These are phyloP conservation scores for Cyclotella atomus DNA, from an alignment of 108 stramenopile species.

Conservation along the genomic window DNA sequence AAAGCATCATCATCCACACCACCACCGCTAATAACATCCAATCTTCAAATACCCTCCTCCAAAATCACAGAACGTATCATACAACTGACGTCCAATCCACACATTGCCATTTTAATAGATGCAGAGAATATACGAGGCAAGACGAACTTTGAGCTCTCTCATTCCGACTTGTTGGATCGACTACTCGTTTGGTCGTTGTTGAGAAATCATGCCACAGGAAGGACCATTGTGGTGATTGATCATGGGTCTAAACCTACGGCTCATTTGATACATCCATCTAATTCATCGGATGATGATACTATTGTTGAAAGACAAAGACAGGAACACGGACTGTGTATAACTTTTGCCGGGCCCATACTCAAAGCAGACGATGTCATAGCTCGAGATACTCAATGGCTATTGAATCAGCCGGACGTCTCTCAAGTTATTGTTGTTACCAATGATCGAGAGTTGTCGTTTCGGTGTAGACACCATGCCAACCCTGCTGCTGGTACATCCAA, in stretches of 20 bases:
- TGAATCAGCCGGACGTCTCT: conserved; percentile 1
- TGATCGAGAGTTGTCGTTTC: conserved; percentile 52
- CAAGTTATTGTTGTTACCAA: conserved; percentile 69
- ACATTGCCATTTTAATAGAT: conserved; percentile 55
- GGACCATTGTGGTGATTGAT: conserved; percentile 60
- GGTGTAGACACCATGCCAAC: conserved; percentile 33
- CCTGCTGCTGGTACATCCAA: not conserved
- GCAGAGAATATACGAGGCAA: conserved; percentile 75
- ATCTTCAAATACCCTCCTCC: not conserved
- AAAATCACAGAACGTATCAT: conserved; percentile 31
- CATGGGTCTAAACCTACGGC: conserved; percentile 56
- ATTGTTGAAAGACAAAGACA: not conserved
- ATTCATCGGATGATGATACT: too few species aligned
- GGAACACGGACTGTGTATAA: conserved; percentile 22
- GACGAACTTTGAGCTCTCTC: conserved; percentile 59
- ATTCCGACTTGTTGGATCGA: conserved; percentile 58
- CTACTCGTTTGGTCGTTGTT: conserved; percentile 46
- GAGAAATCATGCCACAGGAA: conserved; percentile 30
- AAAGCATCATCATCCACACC: not conserved
- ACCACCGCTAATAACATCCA: not conserved
- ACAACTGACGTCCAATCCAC: conserved; percentile 21
- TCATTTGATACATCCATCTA: conserved; percentile 50
- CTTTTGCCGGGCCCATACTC: conserved; percentile 59
- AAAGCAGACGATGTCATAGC: conserved; percentile 82
- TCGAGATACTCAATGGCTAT: conserved; percentile 38